Base-by-base conservation (phyloP, 768 basidiomycete genomes). In the Psilocybe azurescens region DNA sequence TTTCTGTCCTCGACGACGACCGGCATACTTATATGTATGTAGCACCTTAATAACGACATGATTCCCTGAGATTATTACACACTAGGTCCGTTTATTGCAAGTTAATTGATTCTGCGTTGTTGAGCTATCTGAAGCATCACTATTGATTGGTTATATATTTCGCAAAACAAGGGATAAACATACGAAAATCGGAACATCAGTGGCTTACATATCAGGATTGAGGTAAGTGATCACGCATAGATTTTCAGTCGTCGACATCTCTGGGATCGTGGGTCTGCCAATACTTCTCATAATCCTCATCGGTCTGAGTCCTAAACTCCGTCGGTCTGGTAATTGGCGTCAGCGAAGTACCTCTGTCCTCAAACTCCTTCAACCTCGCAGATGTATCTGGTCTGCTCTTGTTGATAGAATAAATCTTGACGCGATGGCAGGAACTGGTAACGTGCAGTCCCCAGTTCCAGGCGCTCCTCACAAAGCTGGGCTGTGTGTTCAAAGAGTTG, bases 381-480 rank as follows among this genome's bases (percentile, higher is more conserved):
- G 60, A 53, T n/a, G 64, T 65, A 8, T 32, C 60, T 10, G 53
- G 53, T n/a, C 50, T 48, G 39, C 52, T 50, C 57, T 61, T 65
- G 32, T 65, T 65, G 29, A 65, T 60, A 33, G 60, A 61, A 32
- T 65, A 65, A 1, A 65, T 56, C 50, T 65, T 65, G 47, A 65
- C 54, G 14, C 64, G 64, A 61, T 36, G 64, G 58, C 56, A 58
- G 24, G 56, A 58, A 41, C 56, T 58, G 14, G 64, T 65, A 16
- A 65, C 64, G 32, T 65, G 64, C 24, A 65, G 24, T 24, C 61
- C 64, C 64, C 64, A 65, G 41, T 65, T 65, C 64, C 64, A 65
- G 3, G 64, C 64, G n/a, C 60, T 61, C 29, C 64, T 57, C 6
- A 65, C 64, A n/a, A 61, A 61, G 9, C 60, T 65, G 1, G 64